Conservation (phyloP, 2,329 filamentous ascomycete species). For the Neurospora sp. region DNA sequence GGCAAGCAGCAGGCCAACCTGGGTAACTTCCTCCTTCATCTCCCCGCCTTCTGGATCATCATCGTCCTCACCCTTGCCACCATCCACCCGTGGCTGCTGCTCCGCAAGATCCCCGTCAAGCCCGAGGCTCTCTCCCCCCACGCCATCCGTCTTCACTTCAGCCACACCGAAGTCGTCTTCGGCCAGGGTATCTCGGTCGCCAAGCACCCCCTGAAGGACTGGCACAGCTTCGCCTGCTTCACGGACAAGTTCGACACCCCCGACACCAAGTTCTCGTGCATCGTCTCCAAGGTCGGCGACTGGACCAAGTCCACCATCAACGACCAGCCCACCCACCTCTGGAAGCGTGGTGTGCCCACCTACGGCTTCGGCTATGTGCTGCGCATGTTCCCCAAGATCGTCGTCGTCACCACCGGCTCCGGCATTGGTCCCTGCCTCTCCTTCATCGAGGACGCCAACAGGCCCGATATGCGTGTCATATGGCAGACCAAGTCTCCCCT, state of each 20-base stretch:
- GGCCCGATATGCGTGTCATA: constrained; percentile 22
- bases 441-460: constrained; percentile 33
- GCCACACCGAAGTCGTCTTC: constrained; percentile 36
- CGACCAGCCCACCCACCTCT: constrained; percentile 42
- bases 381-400: constrained; percentile 43
- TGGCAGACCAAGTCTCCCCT: constrained; percentile 25
- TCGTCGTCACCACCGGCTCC: constrained; percentile 53
- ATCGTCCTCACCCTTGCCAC: constrained; percentile 43
- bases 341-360: constrained; percentile 49
- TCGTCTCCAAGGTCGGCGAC: constrained; percentile 54
- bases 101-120: constrained; percentile 46
- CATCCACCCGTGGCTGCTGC: constrained; percentile 51
- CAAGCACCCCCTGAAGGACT: constrained; percentile 44
- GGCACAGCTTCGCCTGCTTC: constrained; percentile 54
- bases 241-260: constrained; percentile 28
- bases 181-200: constrained; percentile 42
- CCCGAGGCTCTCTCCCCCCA: constrained; percentile 51
- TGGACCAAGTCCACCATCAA: constrained; percentile 50
- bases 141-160: constrained; percentile 49
- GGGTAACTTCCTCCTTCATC: constrained; percentile 28
- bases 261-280: constrained; percentile 37
- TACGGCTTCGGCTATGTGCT: constrained; percentile 49
- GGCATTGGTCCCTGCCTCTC: constrained; percentile 54
- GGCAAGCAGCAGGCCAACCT: constrained; percentile 21
- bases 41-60: constrained; percentile 45